These are phyloP conservation scores for Lodderomyces oxycetoniae DNA, from an alignment of 1,139 yeast genomes.

Conservation along the genomic window DNA sequence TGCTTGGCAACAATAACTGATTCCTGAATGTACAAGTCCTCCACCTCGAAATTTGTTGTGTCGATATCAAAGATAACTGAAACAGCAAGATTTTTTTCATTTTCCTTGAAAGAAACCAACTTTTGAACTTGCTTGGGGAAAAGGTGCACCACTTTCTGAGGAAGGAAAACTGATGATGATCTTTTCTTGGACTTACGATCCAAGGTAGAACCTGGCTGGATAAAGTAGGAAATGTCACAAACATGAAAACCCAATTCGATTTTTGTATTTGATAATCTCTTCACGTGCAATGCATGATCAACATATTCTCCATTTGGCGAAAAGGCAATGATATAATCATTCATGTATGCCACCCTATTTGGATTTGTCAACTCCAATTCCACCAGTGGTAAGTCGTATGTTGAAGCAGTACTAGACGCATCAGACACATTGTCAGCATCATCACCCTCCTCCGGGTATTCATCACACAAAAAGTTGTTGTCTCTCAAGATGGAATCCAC, in stretches of 20 bases:
- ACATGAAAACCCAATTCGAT: conserved; percentile 78
- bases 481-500: conserved; percentile 88
- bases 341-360: conserved; percentile 53
- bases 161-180: conserved; percentile 83
- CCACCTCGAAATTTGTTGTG: conserved; percentile 65
- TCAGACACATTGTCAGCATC: no score
- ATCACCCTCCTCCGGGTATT: conserved; percentile 49
- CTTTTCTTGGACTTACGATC: conserved; percentile 91
- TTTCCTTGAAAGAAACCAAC: conserved; percentile 57
- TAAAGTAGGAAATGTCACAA: conserved; percentile 68
- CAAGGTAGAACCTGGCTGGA: conserved; percentile 66
- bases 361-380: conserved; percentile 32
- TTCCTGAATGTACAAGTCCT: conserved; percentile 75
- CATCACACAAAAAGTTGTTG: conserved; percentile 86
- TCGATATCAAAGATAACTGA: conserved; percentile 82
- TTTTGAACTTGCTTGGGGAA: conserved; percentile 65
- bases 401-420: conserved; percentile 13
- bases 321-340: conserved; percentile 64
- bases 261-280: conserved; percentile 51
- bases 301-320: conserved; percentile 55
- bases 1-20: conserved; percentile 62
- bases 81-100: conserved; percentile 61
- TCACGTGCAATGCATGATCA: conserved; percentile 80
- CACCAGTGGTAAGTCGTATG: conserved; percentile 34
- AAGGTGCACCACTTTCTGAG: conserved; percentile 69